Base-by-base conservation (phyloP, 2,329 filamentous ascomycete genomes). In the Trichoderma hamatum region DNA sequence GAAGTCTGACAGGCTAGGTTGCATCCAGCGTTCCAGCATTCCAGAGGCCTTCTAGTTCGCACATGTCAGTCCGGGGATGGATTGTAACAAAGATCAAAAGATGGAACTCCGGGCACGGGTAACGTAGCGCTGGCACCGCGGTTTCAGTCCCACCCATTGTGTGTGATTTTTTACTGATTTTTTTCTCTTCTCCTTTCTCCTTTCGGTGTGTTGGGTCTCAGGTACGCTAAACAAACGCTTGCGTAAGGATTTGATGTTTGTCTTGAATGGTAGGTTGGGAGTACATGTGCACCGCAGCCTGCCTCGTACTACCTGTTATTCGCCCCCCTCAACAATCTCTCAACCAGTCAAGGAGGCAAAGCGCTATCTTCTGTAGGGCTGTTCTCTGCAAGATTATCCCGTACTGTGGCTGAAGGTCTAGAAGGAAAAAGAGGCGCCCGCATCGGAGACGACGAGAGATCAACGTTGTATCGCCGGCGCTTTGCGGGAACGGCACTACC, bases 141-240 rank as follows among this genome's bases (percentile, higher is more conserved):
- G 54, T 59, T 46, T 59, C 54, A 67, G 52, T 43, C 59, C 64
- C 64, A 51, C 64, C 64, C 64, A 67, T 59, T 67, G 64, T 67
- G 39, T 51, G 39, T 43, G 39, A n/a, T n/a, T 43, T 16, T 36
- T 36, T 11, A 32, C 16, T 36, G 4, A 21, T 1, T 21, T 10
- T 10, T 26, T 3, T 6, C 21, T 39, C n/a, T 46, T 5, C 19
- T 14, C 19, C 19, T 55, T 56, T 10, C 46, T 11, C 10, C 21
- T 51, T 5, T 59, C 11, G 39, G 43, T 51, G 54, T 16, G 21
- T 36, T 51, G 49, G 61, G 54, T 67, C 64, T 58, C 30, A 10
- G 39, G 16, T 21, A 54, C 39, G 36, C 51, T 24, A 28, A n/a
- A 28, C 58, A 61, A 55, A 55, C n/a, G 32, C 36, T 46, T n/a